phyloP scores from a whole-genome alignment of 2,329 filamentous ascomycete genomes.

The Colletotrichum kahawae region DNA sequence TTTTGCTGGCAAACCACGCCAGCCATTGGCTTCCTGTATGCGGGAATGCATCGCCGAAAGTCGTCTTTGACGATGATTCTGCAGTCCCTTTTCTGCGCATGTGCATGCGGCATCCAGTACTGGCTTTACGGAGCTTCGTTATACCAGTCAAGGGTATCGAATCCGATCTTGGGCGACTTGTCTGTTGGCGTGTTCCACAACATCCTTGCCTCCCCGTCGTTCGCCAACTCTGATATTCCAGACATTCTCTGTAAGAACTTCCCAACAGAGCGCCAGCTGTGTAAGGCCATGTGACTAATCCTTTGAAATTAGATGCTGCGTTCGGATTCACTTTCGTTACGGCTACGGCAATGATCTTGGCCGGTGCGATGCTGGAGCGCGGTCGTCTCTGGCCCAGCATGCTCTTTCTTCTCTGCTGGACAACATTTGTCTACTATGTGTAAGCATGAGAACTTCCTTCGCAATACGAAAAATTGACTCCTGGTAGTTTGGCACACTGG shows the following conservation, averaged over 20 bases:
- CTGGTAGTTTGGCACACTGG: slow-evolving; percentile 61
- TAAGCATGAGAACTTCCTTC: slow-evolving; percentile 12
- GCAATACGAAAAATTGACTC: background rate
- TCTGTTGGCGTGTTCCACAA: slow-evolving; percentile 39
- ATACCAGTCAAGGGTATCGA: slow-evolving; percentile 40
- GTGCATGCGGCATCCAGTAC: slow-evolving; percentile 49
- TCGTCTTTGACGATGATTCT: slow-evolving; percentile 49
- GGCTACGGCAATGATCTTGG: slow-evolving; percentile 43
- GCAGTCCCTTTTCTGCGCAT: slow-evolving; percentile 51
- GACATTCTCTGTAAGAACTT: slow-evolving; percentile 34
- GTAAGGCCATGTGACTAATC: background rate
- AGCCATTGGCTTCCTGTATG: slow-evolving; percentile 43
- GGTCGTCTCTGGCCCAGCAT: slow-evolving; percentile 52
- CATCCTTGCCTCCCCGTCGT: slow-evolving; percentile 39
- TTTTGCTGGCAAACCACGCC: slow-evolving; percentile 44
- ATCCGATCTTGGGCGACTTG: slow-evolving; percentile 39
- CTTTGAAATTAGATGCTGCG: slow-evolving; percentile 29
- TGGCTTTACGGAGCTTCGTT: slow-evolving; percentile 53
- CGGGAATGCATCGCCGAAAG: slow-evolving; percentile 42
- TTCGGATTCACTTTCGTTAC: slow-evolving; percentile 44
- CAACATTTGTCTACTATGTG: slow-evolving; percentile 66
- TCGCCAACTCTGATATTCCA: slow-evolving; percentile 40
- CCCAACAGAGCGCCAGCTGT: fast-evolving
- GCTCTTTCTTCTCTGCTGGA: slow-evolving; percentile 68
- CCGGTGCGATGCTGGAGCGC: slow-evolving; percentile 42